These are phyloP conservation scores for Penicillium oxalicum DNA, from an alignment of 2,329 filamentous ascomycete species.

Conservation along the genomic window DNA sequence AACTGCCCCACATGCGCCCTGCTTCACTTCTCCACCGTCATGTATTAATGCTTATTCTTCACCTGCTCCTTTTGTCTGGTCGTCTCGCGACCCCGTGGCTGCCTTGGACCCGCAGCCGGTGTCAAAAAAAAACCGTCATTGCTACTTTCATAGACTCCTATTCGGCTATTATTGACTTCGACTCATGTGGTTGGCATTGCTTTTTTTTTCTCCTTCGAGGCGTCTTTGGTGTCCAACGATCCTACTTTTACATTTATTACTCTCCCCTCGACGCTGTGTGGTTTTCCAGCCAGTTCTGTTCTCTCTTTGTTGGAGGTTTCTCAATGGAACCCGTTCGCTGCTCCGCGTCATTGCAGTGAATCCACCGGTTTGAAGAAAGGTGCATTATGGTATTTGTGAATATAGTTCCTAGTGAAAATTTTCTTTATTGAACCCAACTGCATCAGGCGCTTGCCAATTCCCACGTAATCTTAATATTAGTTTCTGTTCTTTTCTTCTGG, in stretches of 20 bases:
- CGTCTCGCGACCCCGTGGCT: constrained; percentile 5
- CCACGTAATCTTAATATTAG: no score
- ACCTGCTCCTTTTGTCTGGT: constrained; percentile 6
- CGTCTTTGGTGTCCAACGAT: constrained; percentile 18
- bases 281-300: constrained; percentile 11
- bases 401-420: constrained; percentile 2
- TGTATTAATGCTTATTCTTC: constrained; percentile 22
- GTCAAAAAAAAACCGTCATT: constrained; percentile 3
- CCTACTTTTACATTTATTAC: constrained; percentile 21
- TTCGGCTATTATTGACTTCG: constrained; percentile 12
- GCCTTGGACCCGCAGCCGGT: constrained; percentile 1
- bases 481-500: no score
- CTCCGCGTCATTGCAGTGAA: background rate
- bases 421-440: no score
- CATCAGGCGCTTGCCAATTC: no score
- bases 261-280: constrained; percentile 26
- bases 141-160: constrained; percentile 17
- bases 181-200: constrained; percentile 21
- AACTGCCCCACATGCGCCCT: constrained; percentile 8
- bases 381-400: constrained; percentile 13
- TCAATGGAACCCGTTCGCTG: no score
- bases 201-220: constrained; percentile 8
- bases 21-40: constrained; percentile 16
- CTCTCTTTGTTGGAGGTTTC: no score
- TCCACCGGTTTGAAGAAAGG: background rate